Evolutionary conservation across 495 filamentous ascomycete genomes (phyloP).

Genomic region (Rostrohypoxylon terebratum): DNA sequence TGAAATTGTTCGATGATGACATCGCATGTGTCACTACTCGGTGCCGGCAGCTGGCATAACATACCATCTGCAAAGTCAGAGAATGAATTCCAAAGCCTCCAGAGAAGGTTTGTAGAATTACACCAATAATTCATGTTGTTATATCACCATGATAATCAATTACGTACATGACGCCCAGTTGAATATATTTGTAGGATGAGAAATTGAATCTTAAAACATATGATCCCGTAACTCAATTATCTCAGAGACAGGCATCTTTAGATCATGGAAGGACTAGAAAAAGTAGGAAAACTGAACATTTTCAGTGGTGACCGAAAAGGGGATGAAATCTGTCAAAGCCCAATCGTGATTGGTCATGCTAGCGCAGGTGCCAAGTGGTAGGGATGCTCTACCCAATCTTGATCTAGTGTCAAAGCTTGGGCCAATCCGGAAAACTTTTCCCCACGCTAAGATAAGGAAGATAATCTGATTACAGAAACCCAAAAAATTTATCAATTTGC

Average conservation of each 20-base stretch:
- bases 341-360: constrained; percentile 10
- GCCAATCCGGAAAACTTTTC: constrained; percentile 17
- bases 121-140: too few species aligned
- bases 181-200: too few species aligned
- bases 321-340: constrained; percentile 5
- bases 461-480: constrained; percentile 12
- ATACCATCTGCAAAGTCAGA: neutral
- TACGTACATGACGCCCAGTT: too few species aligned
- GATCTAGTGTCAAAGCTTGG: constrained; percentile 20
- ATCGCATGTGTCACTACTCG: neutral
- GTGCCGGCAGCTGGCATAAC: neutral
- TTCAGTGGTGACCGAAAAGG: constrained; percentile 13
- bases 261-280: neutral
- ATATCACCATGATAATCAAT: too few species aligned
- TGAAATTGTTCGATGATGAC: neutral
- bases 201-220: too few species aligned
- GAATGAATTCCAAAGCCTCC: neutral
- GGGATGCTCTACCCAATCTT: neutral
- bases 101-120: too few species aligned
- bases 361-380: neutral
- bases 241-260: neutral
- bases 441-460: constrained; percentile 17
- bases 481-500: constrained; percentile 28
- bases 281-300: neutral
- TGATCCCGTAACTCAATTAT: too few species aligned